Evolutionary conservation across 441 rosid genomes (phyloP).

Genomic region (Syzygium syzygioides): DNA sequence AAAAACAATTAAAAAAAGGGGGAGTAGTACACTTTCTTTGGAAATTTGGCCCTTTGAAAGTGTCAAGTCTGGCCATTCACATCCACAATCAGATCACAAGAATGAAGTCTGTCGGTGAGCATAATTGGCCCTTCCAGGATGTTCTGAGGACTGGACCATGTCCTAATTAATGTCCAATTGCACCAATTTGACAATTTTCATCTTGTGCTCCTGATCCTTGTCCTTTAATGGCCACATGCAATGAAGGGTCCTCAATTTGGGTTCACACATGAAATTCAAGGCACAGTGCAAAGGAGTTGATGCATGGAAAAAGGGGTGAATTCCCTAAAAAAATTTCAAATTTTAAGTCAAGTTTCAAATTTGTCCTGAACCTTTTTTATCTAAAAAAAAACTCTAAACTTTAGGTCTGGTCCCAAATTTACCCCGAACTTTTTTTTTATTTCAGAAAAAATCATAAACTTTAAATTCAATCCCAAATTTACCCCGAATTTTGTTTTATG

Average conservation of each 20-base stretch:
- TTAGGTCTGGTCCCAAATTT: too few relatives aligned
- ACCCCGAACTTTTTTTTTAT: too few relatives aligned
- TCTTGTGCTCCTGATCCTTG: neutral
- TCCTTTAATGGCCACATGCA: neutral
- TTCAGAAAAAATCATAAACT: too few relatives aligned
- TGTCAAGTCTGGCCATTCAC: neutral
- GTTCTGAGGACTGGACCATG: neutral
- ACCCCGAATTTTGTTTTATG: too few relatives aligned
- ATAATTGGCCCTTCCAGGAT: neutral
- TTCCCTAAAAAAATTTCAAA: too few relatives aligned
- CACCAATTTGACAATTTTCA: neutral
- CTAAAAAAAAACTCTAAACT: too few relatives aligned
- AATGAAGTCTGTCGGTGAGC: neutral
- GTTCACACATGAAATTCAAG: neutral
- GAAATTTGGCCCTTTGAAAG: neutral
- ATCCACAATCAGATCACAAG: neutral
- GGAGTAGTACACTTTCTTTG: neutral
- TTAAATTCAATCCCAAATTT: too few relatives aligned
- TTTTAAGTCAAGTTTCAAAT: too few relatives aligned
- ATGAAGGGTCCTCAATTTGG: neutral
- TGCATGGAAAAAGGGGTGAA: neutral
- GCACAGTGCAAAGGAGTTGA: neutral
- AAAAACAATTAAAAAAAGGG: too few relatives aligned
- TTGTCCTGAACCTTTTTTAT: too few relatives aligned
- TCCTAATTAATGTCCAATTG: neutral